Evolutionary conservation across 352 stramenopile species (phyloP).

Genomic region (Phytopythium montanum): DNA sequence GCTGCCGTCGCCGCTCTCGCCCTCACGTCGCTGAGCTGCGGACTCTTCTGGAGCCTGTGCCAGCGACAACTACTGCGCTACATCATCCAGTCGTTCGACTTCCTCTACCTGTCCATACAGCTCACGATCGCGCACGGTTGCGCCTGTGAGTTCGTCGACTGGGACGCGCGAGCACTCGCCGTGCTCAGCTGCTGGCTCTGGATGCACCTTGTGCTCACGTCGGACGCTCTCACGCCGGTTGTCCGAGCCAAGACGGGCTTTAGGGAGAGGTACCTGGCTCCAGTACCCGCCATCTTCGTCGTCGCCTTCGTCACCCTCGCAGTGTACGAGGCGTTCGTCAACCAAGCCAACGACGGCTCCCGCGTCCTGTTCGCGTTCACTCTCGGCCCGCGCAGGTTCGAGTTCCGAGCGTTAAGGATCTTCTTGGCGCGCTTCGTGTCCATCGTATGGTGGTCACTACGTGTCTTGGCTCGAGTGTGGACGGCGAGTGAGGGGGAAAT

Average conservation of each 20-base stretch:
- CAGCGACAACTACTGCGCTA: constrained; percentile 23
- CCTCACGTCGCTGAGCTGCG: not conserved
- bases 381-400: not conserved
- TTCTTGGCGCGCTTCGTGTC: not conserved
- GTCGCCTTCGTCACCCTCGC: not conserved
- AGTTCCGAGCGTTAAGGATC: not conserved
- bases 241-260: constrained; percentile 7
- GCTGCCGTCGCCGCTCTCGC: not conserved
- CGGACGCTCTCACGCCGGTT: constrained; percentile 4
- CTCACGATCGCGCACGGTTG: constrained; percentile 22
- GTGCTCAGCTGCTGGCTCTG: constrained; percentile 13
- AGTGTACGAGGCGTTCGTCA: not conserved
- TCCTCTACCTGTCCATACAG: constrained; percentile 33
- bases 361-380: not conserved
- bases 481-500: constrained; percentile 3
- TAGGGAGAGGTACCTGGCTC: not conserved
- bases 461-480: constrained; percentile 1
- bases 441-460: constrained; percentile 8
- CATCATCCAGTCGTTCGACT: constrained; percentile 37
- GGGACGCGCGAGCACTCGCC: constrained; percentile 15
- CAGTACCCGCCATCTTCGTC: constrained; percentile 7
- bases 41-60: constrained; percentile 8
- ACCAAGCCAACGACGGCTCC: not conserved
- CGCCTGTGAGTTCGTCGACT: constrained; percentile 26
- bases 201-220: constrained; percentile 7